Evolutionary conservation across 495 filamentous ascomycete genomes (phyloP), one percentile per base, ranked within the genome.

Genomic region (Usnea hakonensis): DNA sequence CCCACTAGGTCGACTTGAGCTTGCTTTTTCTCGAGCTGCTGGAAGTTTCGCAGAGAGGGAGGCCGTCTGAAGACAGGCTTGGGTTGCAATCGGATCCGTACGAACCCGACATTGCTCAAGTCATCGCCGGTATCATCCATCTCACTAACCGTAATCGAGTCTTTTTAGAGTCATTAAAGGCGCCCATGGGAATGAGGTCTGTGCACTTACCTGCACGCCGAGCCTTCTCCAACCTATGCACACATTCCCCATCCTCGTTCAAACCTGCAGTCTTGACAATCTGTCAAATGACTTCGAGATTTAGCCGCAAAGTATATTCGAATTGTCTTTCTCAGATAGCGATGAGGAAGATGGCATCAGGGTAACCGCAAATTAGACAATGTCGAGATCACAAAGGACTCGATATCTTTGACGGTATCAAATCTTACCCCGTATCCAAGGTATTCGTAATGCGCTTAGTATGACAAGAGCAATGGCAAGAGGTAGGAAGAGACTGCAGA

Each of bases 231-330:
- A 44, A 62, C 44, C 50, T 55, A 46, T 36, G 50, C 19, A 40
- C 30, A 62, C 59, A 2, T 30, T 58, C 43, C 37, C 55, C 50
- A 59, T 53, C 36, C 35, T 57, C 28, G 52, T 63, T 64, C 58
- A 57, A 57, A 65, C 50, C 36, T 62, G 41, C 58, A n/a, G n/a
- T n/a, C n/a, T n/a, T n/a, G n/a, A n/a, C n/a, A n/a, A n/a, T n/a
- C n/a, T n/a, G n/a, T n/a, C n/a, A n/a, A n/a, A n/a, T n/a, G n/a
- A n/a, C n/a, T n/a, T n/a, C n/a, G n/a, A n/a, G n/a, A n/a, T n/a
- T n/a, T n/a, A n/a, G n/a, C n/a, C n/a, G n/a, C n/a, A n/a, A n/a
- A n/a, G n/a, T n/a, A n/a, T n/a, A n/a, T n/a, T n/a, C n/a, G n/a
- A n/a, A n/a, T n/a, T n/a, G n/a, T n/a, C n/a, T n/a, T n/a, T n/a